phyloP scores from a whole-genome alignment of 2,329 filamentous ascomycete genomes.

The Aotearoamyces nothofagi region DNA sequence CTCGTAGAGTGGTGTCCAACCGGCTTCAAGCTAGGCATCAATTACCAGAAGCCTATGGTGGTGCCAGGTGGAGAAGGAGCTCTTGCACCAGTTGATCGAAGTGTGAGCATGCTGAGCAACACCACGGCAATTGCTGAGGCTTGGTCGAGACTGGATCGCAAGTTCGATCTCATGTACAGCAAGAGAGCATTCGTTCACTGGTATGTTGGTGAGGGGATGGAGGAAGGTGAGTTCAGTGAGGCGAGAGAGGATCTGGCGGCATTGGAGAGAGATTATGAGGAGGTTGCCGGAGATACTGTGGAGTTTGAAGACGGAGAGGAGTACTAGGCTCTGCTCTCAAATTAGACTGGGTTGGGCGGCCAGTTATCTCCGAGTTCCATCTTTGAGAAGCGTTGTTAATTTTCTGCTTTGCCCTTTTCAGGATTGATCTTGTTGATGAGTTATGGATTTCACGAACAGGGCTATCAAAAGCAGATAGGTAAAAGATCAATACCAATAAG shows the following conservation, averaged over 20 bases:
- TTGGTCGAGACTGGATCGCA: slow-evolving; percentile 48
- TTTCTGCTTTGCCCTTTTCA: too few species aligned
- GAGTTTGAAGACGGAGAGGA: slow-evolving; percentile 31
- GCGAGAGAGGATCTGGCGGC: slow-evolving; percentile 51
- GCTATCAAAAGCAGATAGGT: too few species aligned
- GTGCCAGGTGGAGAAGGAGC: slow-evolving; percentile 31
- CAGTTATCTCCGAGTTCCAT: too few species aligned
- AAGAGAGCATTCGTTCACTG: slow-evolving; percentile 59
- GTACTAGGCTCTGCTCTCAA: too few species aligned
- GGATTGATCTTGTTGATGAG: not conserved
- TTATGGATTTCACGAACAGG: slow-evolving; percentile 1
- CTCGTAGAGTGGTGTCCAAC: slow-evolving; percentile 56
- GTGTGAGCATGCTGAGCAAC: slow-evolving; percentile 49
- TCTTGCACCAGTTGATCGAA: slow-evolving; percentile 36
- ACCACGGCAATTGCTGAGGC: slow-evolving; percentile 52
- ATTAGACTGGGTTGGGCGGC: too few species aligned
- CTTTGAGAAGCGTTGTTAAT: too few species aligned
- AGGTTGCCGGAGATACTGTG: slow-evolving; percentile 39
- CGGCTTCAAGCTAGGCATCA: slow-evolving; percentile 55
- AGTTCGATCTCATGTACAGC: slow-evolving; percentile 57
- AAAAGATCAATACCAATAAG: too few species aligned
- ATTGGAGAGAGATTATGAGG: slow-evolving; percentile 49
- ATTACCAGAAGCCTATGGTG: slow-evolving; percentile 41
- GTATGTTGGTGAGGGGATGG: slow-evolving; percentile 59
- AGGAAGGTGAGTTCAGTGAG: slow-evolving; percentile 53